Evolutionary conservation across 2,329 filamentous ascomycete species (phyloP), one percentile per base, ranked within the genome.

Genomic region (Neurospora crassa): DNA sequence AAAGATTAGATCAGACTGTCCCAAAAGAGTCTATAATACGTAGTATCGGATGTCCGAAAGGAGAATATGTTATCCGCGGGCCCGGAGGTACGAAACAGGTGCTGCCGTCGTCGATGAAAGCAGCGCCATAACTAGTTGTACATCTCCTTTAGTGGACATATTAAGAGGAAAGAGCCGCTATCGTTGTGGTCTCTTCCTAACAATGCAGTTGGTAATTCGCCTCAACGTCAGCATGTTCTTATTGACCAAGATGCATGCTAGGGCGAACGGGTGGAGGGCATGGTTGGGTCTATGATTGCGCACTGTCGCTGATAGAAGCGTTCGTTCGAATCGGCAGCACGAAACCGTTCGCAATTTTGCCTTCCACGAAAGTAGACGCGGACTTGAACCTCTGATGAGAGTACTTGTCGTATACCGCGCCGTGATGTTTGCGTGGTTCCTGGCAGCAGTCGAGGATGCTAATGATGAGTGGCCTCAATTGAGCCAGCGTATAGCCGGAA

Each of bases 371-470:
- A 24, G 88, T 82, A 20, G 96, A 92, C 11, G 93, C 92, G 70
- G 90, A 88, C 85, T 96, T 96, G 85, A 93, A 98, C 70, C 92
- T 89, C 79, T 91, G 92, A 80, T 96, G 92, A 45, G 89, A 86
- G 82, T 97, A 99, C 82, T 99, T 99, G 71, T 97, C 93, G 78
- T 89, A 97, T 59, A 99, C 91, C 8, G 94, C 93, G 40, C 85
- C 82, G 79, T 99, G 96, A 79, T 99, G 96, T 77, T 90, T 90
- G 74, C 86, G 86, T 7, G 94, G 92, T 71, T 90, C 87, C 73
- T 93, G 90, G 81, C 94, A 97, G 83, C 95, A 98, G 76, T 97
- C 93, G 68, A 96, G 83, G 74, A 99, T 90, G 80, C 92, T 90
- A 16, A 85, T 84, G 67, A 97, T 86, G 45, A 97, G 83, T 1